Percentiles rank a stretch among this genome's conserved stretches.
These are phyloP conservation scores for Buddleja alternifolia DNA, from an alignment of 257 asterid genomes.

Conservation along the genomic window DNA sequence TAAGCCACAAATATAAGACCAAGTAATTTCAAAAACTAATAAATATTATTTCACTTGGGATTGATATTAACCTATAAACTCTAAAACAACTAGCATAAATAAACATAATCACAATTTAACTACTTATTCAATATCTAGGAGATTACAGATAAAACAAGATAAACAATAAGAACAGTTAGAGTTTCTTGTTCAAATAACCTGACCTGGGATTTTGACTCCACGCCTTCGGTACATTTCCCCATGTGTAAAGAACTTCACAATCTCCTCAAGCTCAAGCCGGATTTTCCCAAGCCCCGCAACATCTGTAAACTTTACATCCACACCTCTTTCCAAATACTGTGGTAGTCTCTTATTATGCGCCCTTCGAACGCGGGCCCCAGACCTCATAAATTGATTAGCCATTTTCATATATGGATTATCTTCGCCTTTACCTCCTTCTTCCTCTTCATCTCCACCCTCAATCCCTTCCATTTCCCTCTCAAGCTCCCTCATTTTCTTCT, in stretches of 20 bases:
- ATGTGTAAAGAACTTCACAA: slow-evolving; percentile 94
- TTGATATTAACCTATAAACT: too few species aligned
- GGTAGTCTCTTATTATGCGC: slow-evolving; percentile 68
- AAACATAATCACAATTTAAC: too few species aligned
- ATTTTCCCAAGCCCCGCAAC: slow-evolving; percentile 99
- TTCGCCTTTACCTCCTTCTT: slow-evolving; percentile 68
- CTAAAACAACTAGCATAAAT: too few species aligned
- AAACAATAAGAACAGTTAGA: slow-evolving; percentile 16
- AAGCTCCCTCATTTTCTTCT: slow-evolving; percentile 77
- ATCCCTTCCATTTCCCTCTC: slow-evolving; percentile 76
- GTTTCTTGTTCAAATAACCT: slow-evolving; percentile 28
- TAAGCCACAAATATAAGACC: too few species aligned
- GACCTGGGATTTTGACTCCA: slow-evolving; percentile 95
- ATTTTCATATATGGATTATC: slow-evolving; percentile 73
- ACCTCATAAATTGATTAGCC: slow-evolving; percentile 83
- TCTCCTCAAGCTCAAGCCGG: slow-evolving; percentile 94
- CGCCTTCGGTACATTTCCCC: slow-evolving; percentile 96
- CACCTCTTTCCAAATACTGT: slow-evolving; percentile 81
- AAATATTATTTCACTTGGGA: too few species aligned
- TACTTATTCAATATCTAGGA: too few species aligned
- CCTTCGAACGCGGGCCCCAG: slow-evolving; percentile 94
- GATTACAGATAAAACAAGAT: slow-evolving; percentile 12
- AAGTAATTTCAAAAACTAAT: too few species aligned
- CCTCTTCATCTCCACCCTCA: slow-evolving; percentile 65
- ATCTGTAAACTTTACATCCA: slow-evolving; percentile 90